Evolutionary conservation across 441 rosid genomes (phyloP), one percentile per base, ranked within the genome.

Genomic region (Oxalis stricta): DNA sequence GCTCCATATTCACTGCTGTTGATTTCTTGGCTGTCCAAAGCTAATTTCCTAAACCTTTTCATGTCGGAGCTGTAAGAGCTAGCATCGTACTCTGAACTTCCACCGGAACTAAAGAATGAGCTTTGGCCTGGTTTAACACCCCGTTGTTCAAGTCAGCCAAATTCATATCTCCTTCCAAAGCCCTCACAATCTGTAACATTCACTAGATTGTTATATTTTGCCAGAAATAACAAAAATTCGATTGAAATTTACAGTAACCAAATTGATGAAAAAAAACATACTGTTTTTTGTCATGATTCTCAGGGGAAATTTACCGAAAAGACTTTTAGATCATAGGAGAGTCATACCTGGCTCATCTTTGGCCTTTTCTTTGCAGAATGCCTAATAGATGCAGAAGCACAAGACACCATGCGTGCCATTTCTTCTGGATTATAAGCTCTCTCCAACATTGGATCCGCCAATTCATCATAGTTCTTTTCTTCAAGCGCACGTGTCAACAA

Each of bases 171-270:
- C 87, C 93, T 60, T 88, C 94, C 8, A 88, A 44, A 11, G 82
- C 75, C 2, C 91, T 79, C 35, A 79, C 97, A 66, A 84, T 76
- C 97, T 88, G 74, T 50, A n/a, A n/a, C n/a, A n/a, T n/a, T n/a
- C n/a, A n/a, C n/a, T n/a, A n/a, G n/a, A n/a, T n/a, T n/a, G n/a
- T n/a, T n/a, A n/a, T n/a, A n/a, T n/a, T n/a, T n/a, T n/a, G n/a
- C n/a, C n/a, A n/a, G n/a, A n/a, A n/a, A n/a, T n/a, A n/a, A n/a
- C n/a, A n/a, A n/a, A n/a, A n/a, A n/a, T n/a, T n/a, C n/a, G n/a
- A n/a, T n/a, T n/a, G n/a, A n/a, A n/a, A n/a, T n/a, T n/a, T n/a
- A n/a, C n/a, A n/a, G n/a, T n/a, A n/a, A n/a, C n/a, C n/a, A n/a
- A 14, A 17, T 31, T 23, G 5, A 5, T 22, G 5, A 22, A 19